Evolutionary conservation across 2,329 filamentous ascomycete species (phyloP), one percentile per base, ranked within the genome.

Genomic region (Pyrenochaeta sp.): DNA sequence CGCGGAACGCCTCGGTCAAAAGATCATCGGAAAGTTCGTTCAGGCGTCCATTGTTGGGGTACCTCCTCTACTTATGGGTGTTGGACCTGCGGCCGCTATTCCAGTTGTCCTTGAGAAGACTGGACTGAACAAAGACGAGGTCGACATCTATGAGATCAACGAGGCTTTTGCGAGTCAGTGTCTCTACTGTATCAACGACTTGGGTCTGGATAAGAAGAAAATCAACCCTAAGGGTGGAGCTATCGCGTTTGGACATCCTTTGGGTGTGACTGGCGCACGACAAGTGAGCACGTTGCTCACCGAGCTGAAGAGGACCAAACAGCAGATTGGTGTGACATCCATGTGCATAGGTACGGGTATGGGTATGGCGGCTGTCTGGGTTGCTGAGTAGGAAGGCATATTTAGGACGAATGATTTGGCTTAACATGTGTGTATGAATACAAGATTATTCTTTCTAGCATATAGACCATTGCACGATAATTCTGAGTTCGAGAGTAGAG

Each of bases 101-200:
- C 95, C 95, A 65, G 91, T 93, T 76, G 93, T 92, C 3, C 89
- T 97, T 55, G 86, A 91, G 76, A 93, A 95, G 78, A 91, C 93
- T 0, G 93, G 93, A 59, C 88, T 99, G 70, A 84, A 83, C 76
- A 92, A 90, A 79, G 90, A 72, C 56, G 94, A 98, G 68, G 92
- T 99, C 30, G 95, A 98, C 77, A 94, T 98, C 74, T 98, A 87
- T 74, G 95, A 99, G 86, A 97, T 99, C 85, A 99, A 99, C 84
- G 95, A 99, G 86, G 95, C 95, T 1, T 99, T 99, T 78, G 95
- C 95, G 32, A 91, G 88, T 64, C 94, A 98, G 85, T 97, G 92
- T 79, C 80, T 98, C 66, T 98, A 91, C 91, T 97, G 93, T 79
- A 88, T 91, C 63, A 91, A 95, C 72, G 89, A 97, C 83, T 86